These are phyloP conservation scores for Pouteria campechiana DNA, from an alignment of 179 eudicot genomes.

Conservation along the genomic window DNA sequence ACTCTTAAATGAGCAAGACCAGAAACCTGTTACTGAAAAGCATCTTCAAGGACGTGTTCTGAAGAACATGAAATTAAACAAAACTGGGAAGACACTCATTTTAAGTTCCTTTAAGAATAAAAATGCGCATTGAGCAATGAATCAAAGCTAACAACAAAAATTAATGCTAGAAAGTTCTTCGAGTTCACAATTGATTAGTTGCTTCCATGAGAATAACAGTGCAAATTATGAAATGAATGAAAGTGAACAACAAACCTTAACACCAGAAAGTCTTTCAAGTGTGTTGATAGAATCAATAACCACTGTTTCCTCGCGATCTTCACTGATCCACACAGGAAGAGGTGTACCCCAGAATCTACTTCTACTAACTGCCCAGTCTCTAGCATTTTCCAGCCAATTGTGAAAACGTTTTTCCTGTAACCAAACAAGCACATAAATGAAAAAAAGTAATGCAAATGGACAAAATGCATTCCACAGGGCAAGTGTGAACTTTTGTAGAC, in stretches of 20 bases:
- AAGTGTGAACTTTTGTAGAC: too few relatives aligned
- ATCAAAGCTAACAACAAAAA: not conserved
- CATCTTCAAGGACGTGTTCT: too few relatives aligned
- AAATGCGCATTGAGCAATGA: too few relatives aligned
- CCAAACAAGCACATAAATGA: not conserved
- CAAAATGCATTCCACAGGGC: too few relatives aligned
- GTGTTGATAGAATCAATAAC: conserved; percentile 72
- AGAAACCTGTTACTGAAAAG: not conserved
- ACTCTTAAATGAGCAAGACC: too few relatives aligned
- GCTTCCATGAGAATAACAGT: not conserved
- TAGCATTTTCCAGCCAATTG: conserved; percentile 99
- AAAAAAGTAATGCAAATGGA: not conserved
- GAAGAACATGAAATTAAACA: too few relatives aligned
- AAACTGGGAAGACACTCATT: too few relatives aligned
- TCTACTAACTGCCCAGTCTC: conserved; percentile 98
- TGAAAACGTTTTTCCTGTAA: conserved; percentile 89
- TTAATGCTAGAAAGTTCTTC: not conserved
- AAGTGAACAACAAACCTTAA: conserved; percentile 38
- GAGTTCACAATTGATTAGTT: too few relatives aligned
- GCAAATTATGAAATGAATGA: not conserved
- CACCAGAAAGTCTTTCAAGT: conserved; percentile 80
- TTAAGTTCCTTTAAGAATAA: too few relatives aligned
- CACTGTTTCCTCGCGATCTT: conserved; percentile 63
- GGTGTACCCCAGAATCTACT: conserved; percentile 99
- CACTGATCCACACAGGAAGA: conserved; percentile 90